phyloP scores from a whole-genome alignment of 208 protist genomes.

The Trypanosoma caninum region DNA sequence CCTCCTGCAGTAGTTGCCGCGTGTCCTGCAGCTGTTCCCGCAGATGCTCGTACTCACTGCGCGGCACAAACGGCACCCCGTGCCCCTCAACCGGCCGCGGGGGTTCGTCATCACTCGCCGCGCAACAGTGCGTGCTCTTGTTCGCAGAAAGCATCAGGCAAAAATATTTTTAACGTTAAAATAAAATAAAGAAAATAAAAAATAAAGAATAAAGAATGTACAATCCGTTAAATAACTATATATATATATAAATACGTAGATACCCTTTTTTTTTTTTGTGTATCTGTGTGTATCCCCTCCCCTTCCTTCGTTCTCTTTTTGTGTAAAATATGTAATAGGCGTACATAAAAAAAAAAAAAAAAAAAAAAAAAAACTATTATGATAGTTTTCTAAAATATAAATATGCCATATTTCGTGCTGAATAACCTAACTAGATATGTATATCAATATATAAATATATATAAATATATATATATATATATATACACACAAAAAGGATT shows the following conservation, averaged over 20 bases:
- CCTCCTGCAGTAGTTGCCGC: conserved; percentile 25
- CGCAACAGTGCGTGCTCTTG: not conserved
- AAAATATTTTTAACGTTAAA: too few species aligned
- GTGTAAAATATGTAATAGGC: not conserved
- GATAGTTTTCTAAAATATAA: not conserved
- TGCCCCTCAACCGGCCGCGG: not conserved
- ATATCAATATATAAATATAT: conserved; percentile 19
- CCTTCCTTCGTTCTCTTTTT: not conserved
- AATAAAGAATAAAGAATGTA: conserved; percentile 1
- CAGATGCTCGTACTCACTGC: conserved; percentile 17
- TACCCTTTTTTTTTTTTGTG: not conserved
- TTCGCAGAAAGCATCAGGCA: not conserved
- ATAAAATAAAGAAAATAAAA: too few species aligned
- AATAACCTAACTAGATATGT: not conserved
- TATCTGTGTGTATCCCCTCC: not conserved
- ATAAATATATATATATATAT: conserved; percentile 17
- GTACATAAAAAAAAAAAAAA: not conserved
- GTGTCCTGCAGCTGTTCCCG: conserved; percentile 27
- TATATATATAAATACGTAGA: not conserved
- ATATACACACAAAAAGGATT: too few species aligned
- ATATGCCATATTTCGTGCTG: not conserved
- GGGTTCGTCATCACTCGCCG: too few species aligned
- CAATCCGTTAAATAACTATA: conserved; percentile 1
- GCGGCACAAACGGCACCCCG: not conserved
- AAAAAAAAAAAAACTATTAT: not conserved